A percentile compares a stretch with the other conserved stretches of the same genome.
Conservation (phyloP, 768 basidiomycete genomes). For the Rhodotorula kratochvilovae region DNA sequence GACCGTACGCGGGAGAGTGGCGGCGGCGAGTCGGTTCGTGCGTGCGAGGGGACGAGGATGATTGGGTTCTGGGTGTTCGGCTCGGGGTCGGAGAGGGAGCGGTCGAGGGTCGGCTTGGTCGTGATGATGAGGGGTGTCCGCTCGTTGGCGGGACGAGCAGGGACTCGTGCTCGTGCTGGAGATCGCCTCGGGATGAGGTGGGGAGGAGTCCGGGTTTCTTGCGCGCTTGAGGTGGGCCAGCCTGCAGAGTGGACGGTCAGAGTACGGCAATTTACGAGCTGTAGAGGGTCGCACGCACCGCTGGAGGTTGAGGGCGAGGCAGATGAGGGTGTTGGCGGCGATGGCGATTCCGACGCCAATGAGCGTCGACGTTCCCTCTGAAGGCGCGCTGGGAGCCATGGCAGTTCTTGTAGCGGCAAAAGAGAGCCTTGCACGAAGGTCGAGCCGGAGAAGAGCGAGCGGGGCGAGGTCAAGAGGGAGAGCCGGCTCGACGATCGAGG, state of each 20-base stretch:
- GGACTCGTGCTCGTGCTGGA: too few species aligned
- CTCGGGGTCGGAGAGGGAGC: not conserved
- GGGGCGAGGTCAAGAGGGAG: too few species aligned
- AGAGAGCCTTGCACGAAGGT: too few species aligned
- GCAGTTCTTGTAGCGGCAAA: too few species aligned
- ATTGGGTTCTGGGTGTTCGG: not conserved
- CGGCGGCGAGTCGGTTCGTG: not conserved
- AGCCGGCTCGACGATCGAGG: too few species aligned
- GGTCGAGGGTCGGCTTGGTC: not conserved
- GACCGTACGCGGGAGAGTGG: not conserved
- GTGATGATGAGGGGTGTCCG: conserved; percentile 2
- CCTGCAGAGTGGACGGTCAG: not conserved
- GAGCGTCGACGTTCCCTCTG: conserved; percentile 38
- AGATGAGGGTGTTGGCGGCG: conserved; percentile 79
- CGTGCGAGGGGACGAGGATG: not conserved
- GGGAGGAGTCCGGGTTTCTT: conserved; percentile 42
- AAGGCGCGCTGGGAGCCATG: not conserved
- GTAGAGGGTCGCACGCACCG: not conserved
- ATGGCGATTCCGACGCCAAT: conserved; percentile 81
- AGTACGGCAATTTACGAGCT: conserved; percentile 50
- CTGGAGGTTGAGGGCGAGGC: conserved; percentile 84
- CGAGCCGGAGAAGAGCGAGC: too few species aligned
- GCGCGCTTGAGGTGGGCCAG: conserved; percentile 11
- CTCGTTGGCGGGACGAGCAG: conserved; percentile 5
- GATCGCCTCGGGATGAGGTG: conserved; percentile 61